Conservation (phyloP, 1,139 yeast species). For the Chernovozyma aurita region DNA sequence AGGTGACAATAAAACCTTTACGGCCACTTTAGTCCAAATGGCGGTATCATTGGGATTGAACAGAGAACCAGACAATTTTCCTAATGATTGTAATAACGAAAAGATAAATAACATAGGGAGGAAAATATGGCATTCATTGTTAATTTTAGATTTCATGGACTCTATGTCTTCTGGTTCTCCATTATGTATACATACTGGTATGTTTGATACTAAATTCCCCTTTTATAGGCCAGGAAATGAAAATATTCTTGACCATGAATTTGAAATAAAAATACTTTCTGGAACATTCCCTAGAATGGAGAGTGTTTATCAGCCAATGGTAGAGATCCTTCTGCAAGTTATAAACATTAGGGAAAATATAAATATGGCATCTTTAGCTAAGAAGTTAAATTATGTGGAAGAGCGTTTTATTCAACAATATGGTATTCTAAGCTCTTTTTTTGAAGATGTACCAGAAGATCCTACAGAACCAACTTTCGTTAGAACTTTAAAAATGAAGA, state of each 20-base stretch:
- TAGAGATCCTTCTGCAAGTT: constrained; percentile 15
- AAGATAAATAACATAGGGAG: constrained; percentile 28
- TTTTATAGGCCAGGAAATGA: constrained; percentile 26
- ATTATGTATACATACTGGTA: constrained; percentile 22
- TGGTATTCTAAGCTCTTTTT: constrained; percentile 8
- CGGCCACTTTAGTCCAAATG: constrained; percentile 35
- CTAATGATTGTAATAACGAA: constrained; percentile 18
- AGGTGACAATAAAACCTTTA: constrained; percentile 38
- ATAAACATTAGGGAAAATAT: constrained; percentile 18
- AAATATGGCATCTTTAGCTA: constrained; percentile 16
- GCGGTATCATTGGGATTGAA: constrained; percentile 44
- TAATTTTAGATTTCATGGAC: constrained; percentile 34
- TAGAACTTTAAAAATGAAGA: constrained; percentile 18
- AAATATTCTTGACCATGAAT: constrained; percentile 21
- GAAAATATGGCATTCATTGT: constrained; percentile 31
- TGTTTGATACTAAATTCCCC: constrained; percentile 34
- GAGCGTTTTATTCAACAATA: constrained; percentile 13
- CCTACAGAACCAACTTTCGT: constrained; percentile 8
- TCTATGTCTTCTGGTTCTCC: constrained; percentile 38
- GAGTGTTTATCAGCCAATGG: constrained; percentile 14
- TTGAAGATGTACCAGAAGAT: constrained; percentile 7
- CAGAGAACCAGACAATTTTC: constrained; percentile 32
- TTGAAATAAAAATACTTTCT: constrained; percentile 19
- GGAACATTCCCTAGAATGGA: constrained; percentile 15
- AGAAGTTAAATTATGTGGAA: constrained; percentile 15